These are phyloP conservation scores for Straminergon stramineum DNA, from an alignment of 225 moss, liverwort and hornwort genomes.

Conservation along the genomic window DNA sequence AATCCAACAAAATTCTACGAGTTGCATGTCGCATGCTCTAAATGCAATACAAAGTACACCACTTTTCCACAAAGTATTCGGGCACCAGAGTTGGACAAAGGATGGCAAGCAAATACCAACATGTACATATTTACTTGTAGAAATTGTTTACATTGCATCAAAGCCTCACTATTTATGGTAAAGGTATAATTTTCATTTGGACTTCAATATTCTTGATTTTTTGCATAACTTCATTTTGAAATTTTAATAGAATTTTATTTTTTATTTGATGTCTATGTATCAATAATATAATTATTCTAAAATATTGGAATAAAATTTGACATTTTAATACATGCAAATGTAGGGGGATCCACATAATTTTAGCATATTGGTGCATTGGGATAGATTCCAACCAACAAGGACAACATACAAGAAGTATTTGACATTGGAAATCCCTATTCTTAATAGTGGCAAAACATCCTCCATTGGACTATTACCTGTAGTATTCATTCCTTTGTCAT, in stretches of 20 bases:
- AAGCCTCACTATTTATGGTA: background rate
- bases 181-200: no score
- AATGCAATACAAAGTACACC: rapidly evolving
- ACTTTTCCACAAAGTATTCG: background rate
- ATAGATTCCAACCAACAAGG: background rate
- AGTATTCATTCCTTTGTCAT: background rate
- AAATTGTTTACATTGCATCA: background rate
- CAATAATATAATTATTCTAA: background rate
- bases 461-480: background rate
- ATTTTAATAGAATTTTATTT: no score
- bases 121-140: background rate
- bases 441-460: background rate
- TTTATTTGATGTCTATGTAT: background rate
- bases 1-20: background rate
- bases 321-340: background rate
- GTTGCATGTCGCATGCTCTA: background rate
- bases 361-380: background rate
- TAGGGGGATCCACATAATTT: background rate
- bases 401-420: background rate
- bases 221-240: rapidly evolving
- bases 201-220: background rate
- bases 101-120: background rate
- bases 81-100: background rate
- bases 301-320: background rate
- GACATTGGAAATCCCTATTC: no score